These are phyloP conservation scores for Cyanidiococcus yangmingshanensis DNA, from an alignment of 23 red algal genomes.

Conservation along the genomic window DNA sequence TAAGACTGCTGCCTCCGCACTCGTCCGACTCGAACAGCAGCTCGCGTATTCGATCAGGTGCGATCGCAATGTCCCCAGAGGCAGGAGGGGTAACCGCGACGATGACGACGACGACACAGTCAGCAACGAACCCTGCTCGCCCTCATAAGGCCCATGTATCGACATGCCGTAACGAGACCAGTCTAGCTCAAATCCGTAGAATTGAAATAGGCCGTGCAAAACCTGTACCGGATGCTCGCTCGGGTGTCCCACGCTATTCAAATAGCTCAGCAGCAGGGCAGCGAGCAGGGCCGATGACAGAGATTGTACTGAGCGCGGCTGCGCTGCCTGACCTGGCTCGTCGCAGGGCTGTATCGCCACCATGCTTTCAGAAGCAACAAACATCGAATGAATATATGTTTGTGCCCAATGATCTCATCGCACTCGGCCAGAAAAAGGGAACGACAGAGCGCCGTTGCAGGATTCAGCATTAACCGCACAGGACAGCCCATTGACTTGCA, in stretches of 20 bases:
- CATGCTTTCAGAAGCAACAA: conserved; percentile 28
- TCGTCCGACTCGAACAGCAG: neutral
- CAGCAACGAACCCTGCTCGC: neutral
- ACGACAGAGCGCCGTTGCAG: conserved; percentile 3
- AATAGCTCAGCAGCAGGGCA: conserved; percentile 9
- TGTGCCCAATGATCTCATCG: conserved; percentile 26
- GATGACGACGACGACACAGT: neutral
- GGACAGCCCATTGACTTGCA: conserved; percentile 5
- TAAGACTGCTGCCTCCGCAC: neutral
- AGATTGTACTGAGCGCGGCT: neutral
- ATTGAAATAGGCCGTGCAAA: conserved; percentile 23
- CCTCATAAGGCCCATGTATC: conserved; percentile 19
- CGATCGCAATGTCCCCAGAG: neutral
- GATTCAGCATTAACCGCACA: conserved; percentile 27
- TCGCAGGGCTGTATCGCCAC: neutral
- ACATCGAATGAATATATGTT: conserved; percentile 27
- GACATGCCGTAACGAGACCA: conserved; percentile 28
- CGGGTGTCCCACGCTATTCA: conserved; percentile 21
- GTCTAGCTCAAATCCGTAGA: conserved; percentile 29
- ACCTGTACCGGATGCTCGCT: conserved; percentile 20
- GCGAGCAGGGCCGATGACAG: neutral
- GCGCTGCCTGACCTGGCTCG: neutral
- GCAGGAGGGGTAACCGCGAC: neutral
- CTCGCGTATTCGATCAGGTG: neutral
- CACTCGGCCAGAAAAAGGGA: conserved; percentile 25